Conservation (phyloP, 2,329 filamentous ascomycete species). For the Monosporascus sp. region DNA sequence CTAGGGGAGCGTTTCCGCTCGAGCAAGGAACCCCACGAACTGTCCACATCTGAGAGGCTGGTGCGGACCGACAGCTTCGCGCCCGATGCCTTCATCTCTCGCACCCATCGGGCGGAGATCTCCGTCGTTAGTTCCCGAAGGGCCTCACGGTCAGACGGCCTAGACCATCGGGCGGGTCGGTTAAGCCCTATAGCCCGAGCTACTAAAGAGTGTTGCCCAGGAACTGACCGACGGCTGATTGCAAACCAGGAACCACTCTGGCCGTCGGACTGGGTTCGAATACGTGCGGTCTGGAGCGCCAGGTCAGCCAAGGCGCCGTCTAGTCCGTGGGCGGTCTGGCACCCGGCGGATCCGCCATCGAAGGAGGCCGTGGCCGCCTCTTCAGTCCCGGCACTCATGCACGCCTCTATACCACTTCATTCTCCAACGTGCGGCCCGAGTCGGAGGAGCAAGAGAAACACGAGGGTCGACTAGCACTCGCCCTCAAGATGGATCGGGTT, state of each 20-base stretch:
- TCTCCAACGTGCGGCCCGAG: conserved; percentile 34
- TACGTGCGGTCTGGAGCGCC: conserved; percentile 30
- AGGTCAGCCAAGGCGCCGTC: conserved; percentile 62
- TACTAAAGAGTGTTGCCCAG: no score
- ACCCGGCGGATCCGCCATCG: conserved; percentile 48
- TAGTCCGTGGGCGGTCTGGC: conserved; percentile 74
- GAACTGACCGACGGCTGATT: background rate
- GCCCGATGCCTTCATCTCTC: conserved; percentile 38
- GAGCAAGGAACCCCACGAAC: conserved; percentile 35
- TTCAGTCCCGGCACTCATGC: conserved; percentile 69
- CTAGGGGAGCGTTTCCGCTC: conserved; percentile 41
- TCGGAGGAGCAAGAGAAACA: conserved; percentile 61
- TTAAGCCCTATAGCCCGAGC: conserved; percentile 1
- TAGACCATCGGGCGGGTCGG: conserved; percentile 19
- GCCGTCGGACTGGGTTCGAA: background rate
- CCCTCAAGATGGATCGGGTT: conserved; percentile 71
- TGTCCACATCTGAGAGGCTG: conserved; percentile 40
- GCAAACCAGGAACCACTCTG: background rate
- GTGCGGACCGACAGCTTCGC: conserved; percentile 36
- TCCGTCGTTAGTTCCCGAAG: conserved; percentile 17
- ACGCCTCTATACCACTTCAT: conserved; percentile 54
- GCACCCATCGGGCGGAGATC: conserved; percentile 23
- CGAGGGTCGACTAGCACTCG: conserved; percentile 69
- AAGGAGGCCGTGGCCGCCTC: conserved; percentile 59
- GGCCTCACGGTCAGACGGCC: conserved; percentile 23